A percentile compares a stretch with the other conserved stretches of the same genome.
Conservation (phyloP, 2,329 filamentous ascomycete genomes). For the Rutstroemia sp. region DNA sequence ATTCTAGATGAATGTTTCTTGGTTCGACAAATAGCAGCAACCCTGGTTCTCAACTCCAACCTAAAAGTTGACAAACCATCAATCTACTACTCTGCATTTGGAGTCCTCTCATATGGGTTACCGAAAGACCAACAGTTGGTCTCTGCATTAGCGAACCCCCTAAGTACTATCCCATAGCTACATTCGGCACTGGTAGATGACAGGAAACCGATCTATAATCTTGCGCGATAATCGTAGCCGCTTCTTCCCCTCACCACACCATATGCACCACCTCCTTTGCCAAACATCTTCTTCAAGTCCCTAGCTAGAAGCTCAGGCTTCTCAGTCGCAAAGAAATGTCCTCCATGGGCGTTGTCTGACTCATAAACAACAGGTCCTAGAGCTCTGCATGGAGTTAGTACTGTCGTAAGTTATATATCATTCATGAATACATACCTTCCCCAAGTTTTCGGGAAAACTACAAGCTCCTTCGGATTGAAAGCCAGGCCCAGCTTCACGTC, state of each 20-base stretch:
- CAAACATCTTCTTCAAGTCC: conserved; percentile 53
- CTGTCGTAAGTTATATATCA: background rate
- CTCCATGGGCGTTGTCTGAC: conserved; percentile 30
- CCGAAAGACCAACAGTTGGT: too few species aligned
- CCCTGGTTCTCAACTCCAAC: too few species aligned
- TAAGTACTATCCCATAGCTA: too few species aligned
- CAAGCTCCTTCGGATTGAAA: conserved; percentile 52
- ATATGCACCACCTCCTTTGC: conserved; percentile 39
- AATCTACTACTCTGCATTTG: too few species aligned
- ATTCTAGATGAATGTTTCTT: too few species aligned
- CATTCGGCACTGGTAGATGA: too few species aligned
- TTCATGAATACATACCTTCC: conserved; percentile 26
- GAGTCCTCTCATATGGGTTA: too few species aligned
- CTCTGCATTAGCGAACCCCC: too few species aligned
- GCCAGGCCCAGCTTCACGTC: conserved; percentile 36
- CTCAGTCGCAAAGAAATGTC: conserved; percentile 57
- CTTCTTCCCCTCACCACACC: conserved; percentile 24
- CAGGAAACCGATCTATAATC: conserved; percentile 6
- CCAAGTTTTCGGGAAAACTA: conserved; percentile 47
- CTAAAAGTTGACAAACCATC: too few species aligned
- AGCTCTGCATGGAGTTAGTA: conserved; percentile 28
- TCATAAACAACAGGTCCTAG: conserved; percentile 55
- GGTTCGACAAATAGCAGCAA: too few species aligned
- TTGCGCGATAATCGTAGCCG: conserved; percentile 20
- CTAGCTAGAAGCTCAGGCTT: conserved; percentile 42